Evolutionary conservation across 1,139 yeast species (phyloP).

Genomic region (Yamadazyma jaroonii): DNA sequence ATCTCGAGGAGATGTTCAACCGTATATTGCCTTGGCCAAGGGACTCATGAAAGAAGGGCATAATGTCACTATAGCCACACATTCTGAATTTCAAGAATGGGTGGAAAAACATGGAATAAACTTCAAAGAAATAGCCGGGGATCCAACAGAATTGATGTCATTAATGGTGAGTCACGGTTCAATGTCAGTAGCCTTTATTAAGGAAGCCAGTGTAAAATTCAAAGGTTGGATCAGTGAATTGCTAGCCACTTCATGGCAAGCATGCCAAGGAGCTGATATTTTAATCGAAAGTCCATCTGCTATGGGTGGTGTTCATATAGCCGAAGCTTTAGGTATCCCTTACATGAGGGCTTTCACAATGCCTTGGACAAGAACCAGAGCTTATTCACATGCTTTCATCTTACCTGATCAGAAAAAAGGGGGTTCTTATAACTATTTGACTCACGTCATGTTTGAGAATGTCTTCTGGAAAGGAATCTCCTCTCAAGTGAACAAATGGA

Average conservation of each 20-base stretch:
- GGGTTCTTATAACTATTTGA: conserved; percentile 86
- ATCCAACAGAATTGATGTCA: conserved; percentile 89
- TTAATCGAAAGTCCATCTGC: conserved; percentile 93
- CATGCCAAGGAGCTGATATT: conserved; percentile 81
- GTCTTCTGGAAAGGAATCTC: conserved; percentile 93
- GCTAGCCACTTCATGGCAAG: conserved; percentile 71
- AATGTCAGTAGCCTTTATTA: conserved; percentile 76
- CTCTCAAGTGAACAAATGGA: conserved; percentile 87
- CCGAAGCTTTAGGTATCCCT: conserved; percentile 86
- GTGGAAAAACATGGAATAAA: conserved; percentile 61
- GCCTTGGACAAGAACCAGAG: conserved; percentile 97
- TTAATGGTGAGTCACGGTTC: conserved; percentile 90
- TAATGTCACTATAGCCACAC: conserved; percentile 79
- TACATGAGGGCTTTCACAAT: conserved; percentile 94
- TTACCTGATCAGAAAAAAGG: conserved; percentile 93
- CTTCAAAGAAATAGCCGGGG: conserved; percentile 81
- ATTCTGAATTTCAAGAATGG: conserved; percentile 77
- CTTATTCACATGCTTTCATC: conserved; percentile 94
- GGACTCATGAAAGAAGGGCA: conserved; percentile 82
- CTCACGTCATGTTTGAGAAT: conserved; percentile 89
- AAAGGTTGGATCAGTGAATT: conserved; percentile 78
- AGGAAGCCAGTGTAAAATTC: conserved; percentile 79
- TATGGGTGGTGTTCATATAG: conserved; percentile 93
- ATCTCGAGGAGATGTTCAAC: conserved; percentile 95
- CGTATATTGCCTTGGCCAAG: conserved; percentile 85